phyloP scores from a whole-genome alignment of 495 filamentous ascomycete genomes.

The Neurospora sp. region DNA sequence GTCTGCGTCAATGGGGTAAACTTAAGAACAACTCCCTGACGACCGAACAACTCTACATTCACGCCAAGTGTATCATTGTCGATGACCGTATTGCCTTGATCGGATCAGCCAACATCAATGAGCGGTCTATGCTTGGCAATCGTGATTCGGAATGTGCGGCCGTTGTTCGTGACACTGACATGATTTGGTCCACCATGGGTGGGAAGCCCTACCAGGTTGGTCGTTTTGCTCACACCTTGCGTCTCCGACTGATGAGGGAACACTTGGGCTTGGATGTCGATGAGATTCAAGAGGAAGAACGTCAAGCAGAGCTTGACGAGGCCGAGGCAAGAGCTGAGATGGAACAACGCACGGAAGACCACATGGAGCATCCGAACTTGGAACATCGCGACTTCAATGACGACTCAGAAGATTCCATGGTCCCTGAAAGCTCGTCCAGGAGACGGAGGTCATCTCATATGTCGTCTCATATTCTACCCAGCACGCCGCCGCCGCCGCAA shows the following conservation, averaged over 20 bases:
- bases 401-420: conserved; percentile 21
- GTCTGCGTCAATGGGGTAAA: conserved; percentile 84
- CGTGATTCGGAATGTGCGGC: conserved; percentile 90
- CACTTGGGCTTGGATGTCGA: conserved; percentile 94
- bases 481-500: conserved; percentile 5
- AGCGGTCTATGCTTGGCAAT: conserved; percentile 86
- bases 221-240: conserved; percentile 83
- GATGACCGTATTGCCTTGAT: conserved; percentile 92
- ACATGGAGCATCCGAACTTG: background rate
- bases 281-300: conserved; percentile 75
- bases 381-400: conserved; percentile 34
- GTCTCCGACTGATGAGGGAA: conserved; percentile 91
- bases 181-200: conserved; percentile 88
- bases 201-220: conserved; percentile 82
- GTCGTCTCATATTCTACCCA: conserved; percentile 1
- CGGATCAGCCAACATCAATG: conserved; percentile 97
- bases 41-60: conserved; percentile 96
- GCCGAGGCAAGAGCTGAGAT: conserved; percentile 42
- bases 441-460: conserved; percentile 3
- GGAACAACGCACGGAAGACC: conserved; percentile 15
- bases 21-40: conserved; percentile 76
- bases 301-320: conserved; percentile 41
- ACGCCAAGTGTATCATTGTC: conserved; percentile 95
- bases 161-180: conserved; percentile 85
- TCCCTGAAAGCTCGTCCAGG: conserved; percentile 18